These are phyloP conservation scores for Fusarium pseudonygamai DNA, from an alignment of 2,329 filamentous ascomycete genomes.

Conservation along the genomic window DNA sequence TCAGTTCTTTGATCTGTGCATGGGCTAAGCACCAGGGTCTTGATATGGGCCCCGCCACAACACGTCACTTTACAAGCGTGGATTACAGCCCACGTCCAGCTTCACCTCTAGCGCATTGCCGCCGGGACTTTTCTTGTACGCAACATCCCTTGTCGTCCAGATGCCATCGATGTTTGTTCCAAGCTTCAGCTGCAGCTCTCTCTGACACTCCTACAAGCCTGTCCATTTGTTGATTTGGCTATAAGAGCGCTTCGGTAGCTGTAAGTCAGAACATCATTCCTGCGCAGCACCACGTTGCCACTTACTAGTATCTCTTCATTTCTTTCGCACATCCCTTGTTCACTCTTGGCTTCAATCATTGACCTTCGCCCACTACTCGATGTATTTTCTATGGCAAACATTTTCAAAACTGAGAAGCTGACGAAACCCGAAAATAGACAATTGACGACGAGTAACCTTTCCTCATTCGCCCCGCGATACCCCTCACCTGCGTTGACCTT, in stretches of 20 bases:
- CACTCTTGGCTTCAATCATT: neutral
- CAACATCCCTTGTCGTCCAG: constrained; percentile 29
- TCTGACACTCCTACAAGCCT: constrained; percentile 31
- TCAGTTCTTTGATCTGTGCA: constrained; percentile 24
- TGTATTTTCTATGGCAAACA: constrained; percentile 41
- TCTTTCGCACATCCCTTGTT: neutral
- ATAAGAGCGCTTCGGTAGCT: constrained; percentile 27
- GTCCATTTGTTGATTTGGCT: constrained; percentile 6
- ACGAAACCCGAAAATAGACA: constrained; percentile 69
- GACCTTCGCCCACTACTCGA: neutral
- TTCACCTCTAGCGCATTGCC: constrained; percentile 35
- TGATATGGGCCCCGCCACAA: constrained; percentile 42
- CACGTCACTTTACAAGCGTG: constrained; percentile 42
- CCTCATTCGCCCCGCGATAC: constrained; percentile 68
- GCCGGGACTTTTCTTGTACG: constrained; percentile 31
- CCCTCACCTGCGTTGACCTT: constrained; percentile 76
- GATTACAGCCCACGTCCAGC: constrained; percentile 39
- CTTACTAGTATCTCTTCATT: neutral
- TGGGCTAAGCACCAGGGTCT: constrained; percentile 27
- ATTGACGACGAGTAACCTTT: constrained; percentile 67
- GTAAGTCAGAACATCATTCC: constrained; percentile 30
- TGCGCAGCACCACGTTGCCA: constrained; percentile 12
- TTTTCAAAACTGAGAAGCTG: constrained; percentile 59
- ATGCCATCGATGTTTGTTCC: constrained; percentile 17
- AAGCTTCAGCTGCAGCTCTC: constrained; percentile 20